Percentiles rank a stretch among this genome's conserved stretches.
Evolutionary conservation across 2,329 filamentous ascomycete genomes (phyloP).

Genomic region (Colletotrichum shisoi): DNA sequence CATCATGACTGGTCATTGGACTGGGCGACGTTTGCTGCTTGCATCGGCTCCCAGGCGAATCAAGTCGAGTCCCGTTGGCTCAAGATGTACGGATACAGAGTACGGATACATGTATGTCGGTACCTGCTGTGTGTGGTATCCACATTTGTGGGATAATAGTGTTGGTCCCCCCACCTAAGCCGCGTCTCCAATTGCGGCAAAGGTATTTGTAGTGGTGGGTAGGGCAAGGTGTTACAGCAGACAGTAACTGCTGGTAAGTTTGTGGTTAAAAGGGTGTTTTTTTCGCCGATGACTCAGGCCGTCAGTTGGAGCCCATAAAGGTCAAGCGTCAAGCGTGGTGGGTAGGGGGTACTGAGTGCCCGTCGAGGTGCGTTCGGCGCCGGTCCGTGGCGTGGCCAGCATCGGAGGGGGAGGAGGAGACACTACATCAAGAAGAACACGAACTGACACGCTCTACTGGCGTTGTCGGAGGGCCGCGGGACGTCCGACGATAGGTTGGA

Average conservation of each 20-base stretch:
- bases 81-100: too few species aligned
- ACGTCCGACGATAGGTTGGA: neutral
- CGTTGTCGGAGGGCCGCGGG: neutral
- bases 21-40: neutral
- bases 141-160: neutral
- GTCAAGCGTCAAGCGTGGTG: too few species aligned
- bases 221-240: too few species aligned
- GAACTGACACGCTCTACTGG: neutral
- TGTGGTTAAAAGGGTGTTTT: too few species aligned
- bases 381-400: neutral
- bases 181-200: conserved; percentile 6
- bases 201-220: conserved; percentile 12
- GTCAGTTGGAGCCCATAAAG: too few species aligned
- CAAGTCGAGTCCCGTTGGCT: neutral
- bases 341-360: too few species aligned
- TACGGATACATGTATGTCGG: neutral
- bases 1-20: neutral
- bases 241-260: too few species aligned
- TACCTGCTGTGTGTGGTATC: neutral
- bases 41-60: neutral
- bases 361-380: neutral
- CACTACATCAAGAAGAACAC: neutral
- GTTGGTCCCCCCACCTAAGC: conserved; percentile 8
- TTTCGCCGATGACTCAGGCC: too few species aligned
- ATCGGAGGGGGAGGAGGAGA: neutral